phyloP scores from a whole-genome alignment of 2,329 filamentous ascomycete species.

The Coleophoma cylindrospora region DNA sequence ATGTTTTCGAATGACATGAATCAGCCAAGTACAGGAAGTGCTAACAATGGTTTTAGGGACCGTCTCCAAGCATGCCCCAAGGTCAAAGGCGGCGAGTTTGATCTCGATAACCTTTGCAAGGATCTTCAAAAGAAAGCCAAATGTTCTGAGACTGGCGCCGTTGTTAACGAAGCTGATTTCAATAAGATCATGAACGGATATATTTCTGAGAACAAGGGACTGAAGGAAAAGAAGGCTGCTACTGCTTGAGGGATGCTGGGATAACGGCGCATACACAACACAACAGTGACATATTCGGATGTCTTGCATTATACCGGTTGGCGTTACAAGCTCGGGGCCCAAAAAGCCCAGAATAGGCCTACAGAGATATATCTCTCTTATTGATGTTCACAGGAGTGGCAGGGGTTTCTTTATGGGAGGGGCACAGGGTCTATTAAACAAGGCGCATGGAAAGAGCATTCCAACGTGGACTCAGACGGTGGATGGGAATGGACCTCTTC shows the following conservation, averaged over 20 bases:
- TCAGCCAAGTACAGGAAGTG: neutral
- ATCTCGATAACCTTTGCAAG: conserved; percentile 87
- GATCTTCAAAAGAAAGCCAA: conserved; percentile 94
- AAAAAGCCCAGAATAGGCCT: neutral
- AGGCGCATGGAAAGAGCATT: too few species aligned
- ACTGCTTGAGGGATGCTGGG: neutral
- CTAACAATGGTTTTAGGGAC: conserved; percentile 56
- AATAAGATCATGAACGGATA: conserved; percentile 70
- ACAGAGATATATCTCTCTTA: too few species aligned
- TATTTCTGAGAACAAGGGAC: conserved; percentile 17
- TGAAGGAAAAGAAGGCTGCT: neutral
- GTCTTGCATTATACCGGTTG: neutral
- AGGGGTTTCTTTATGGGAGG: too few species aligned
- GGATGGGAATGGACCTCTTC: too few species aligned
- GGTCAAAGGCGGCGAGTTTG: conserved; percentile 86
- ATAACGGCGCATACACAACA: neutral
- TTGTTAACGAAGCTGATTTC: conserved; percentile 86
- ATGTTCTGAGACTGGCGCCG: conserved; percentile 85
- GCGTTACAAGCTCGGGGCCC: neutral
- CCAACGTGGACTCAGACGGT: too few species aligned
- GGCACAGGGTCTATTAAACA: too few species aligned
- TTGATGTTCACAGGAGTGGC: too few species aligned
- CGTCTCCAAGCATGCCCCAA: conserved; percentile 81
- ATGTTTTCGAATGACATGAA: conserved; percentile 32
- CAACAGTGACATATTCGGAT: neutral